Conservation (phyloP, 179 eudicot species). For the Drosera spatulata region DNA sequence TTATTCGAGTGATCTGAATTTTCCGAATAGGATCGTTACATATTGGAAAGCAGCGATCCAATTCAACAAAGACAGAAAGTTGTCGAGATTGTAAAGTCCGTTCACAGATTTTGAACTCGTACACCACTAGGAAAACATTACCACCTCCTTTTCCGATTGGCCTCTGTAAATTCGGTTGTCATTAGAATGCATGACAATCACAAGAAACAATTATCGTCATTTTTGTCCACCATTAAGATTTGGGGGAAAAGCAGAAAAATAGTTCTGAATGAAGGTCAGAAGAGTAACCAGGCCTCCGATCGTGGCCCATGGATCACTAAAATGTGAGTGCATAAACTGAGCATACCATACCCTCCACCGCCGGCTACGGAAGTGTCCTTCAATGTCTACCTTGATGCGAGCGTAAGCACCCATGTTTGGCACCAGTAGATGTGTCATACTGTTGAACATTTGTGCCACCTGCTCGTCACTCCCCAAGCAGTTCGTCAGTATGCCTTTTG, state of each 20-base stretch:
- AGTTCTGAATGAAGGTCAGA: neutral
- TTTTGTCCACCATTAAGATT: no score
- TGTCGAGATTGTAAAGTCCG: no score
- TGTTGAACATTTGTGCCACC: slow-evolving; percentile 1
- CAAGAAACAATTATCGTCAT: no score
- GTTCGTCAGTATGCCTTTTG: neutral
- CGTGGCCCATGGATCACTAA: neutral
- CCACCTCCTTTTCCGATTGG: no score
- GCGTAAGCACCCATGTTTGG: neutral
- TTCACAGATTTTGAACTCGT: no score
- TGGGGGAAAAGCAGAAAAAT: neutral
- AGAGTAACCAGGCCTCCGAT: neutral
- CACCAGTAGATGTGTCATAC: neutral
- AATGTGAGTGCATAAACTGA: neutral
- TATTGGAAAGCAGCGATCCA: no score
- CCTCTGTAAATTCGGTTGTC: no score
- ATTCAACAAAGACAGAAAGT: no score
- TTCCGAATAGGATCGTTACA: no score
- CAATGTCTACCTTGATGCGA: neutral
- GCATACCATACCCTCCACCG: neutral
- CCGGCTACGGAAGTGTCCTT: neutral
- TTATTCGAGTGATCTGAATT: no score
- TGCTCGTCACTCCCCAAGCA: slow-evolving; percentile 1
- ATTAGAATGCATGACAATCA: no score
- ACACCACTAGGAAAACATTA: no score